Base-by-base conservation (phyloP, 2,329 filamentous ascomycete species). In the Colletotrichum tabaci region DNA sequence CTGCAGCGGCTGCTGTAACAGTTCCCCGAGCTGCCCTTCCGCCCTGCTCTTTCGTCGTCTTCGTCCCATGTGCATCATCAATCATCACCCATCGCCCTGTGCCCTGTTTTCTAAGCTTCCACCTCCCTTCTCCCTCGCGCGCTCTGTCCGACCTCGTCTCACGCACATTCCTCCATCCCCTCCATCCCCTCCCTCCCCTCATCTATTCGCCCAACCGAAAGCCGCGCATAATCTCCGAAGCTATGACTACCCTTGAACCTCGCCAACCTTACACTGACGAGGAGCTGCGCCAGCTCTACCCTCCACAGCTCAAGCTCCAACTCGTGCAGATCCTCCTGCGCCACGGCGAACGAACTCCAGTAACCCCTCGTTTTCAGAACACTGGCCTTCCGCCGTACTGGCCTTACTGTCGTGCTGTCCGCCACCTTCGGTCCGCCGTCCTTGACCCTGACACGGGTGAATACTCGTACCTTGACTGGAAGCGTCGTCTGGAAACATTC, bases 321-420 rank as follows among this genome's bases (percentile, higher is more conserved):
- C 90, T 96, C 72, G 96, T 98, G 61, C 96, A 99, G 84, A 88
- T 98, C 77, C 89, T 95, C 74, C 88, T 95, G 77, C 91, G 93
- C 69, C 93, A 95, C 82, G 93, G 93, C 83, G 90, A 92, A 84
- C 92, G 96, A 69, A 96, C 92, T 9, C 96, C 96, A 38, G 93
- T 98, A 38, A 93, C 91, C 69, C 88, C 93, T n/a, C 92, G 96
- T 49, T 98, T 99, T 81, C 89, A 93, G 79, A 96, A 96, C 83
- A 89, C 89, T 58, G 90, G 90, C 13, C 86, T 92, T n/a, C 80
- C 84, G 53, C 79, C 87, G 61, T 91, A 91, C 82, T 99, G 96
- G 96, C 94, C 96, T 2, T 98, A 98, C 83, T 99, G 96, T 84
- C 89, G 89, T 74, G 90, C 92, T 66, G 93, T 93, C 26, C 89